phyloP scores from a whole-genome alignment of 2,329 filamentous ascomycete species.

The Aspergillus pseudoviridinutans region DNA sequence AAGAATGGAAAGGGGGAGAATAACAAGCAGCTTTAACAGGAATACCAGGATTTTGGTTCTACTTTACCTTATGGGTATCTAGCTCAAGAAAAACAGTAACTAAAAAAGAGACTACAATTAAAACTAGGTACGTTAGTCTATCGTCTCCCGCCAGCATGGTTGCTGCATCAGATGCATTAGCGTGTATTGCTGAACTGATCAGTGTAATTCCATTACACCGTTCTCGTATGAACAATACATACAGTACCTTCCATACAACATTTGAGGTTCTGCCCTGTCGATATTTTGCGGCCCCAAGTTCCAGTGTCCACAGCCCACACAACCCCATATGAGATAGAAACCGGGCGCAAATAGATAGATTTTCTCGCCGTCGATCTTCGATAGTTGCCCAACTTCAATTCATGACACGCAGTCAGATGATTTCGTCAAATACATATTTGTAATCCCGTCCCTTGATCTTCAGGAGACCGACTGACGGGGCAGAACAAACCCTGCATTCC shows the following conservation, averaged over 20 bases:
- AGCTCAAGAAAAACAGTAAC: background rate
- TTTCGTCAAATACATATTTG: background rate
- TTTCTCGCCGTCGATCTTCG: background rate
- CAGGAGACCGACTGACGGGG: constrained; percentile 18
- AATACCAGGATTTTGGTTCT: background rate
- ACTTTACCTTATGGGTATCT: background rate
- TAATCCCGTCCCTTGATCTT: constrained; percentile 17
- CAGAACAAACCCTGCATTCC: background rate
- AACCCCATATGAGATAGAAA: background rate
- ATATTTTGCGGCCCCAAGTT: background rate
- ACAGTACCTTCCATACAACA: constrained; percentile 3
- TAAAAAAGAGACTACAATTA: background rate
- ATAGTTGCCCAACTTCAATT: background rate
- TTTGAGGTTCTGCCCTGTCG: background rate
- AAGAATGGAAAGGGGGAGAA: constrained; percentile 11
- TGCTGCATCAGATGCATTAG: constrained; percentile 17
- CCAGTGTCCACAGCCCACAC: background rate
- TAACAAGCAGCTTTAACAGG: background rate
- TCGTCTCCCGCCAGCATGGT: constrained; percentile 17
- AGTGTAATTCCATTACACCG: constrained; percentile 9
- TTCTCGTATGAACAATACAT: constrained; percentile 1
- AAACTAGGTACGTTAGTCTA: background rate
- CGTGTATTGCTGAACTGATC: constrained; percentile 2
- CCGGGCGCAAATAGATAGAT: background rate
- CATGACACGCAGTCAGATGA: background rate